Evolutionary conservation across 2,329 filamentous ascomycete genomes (phyloP).

Genomic region (Periconia sp.): DNA sequence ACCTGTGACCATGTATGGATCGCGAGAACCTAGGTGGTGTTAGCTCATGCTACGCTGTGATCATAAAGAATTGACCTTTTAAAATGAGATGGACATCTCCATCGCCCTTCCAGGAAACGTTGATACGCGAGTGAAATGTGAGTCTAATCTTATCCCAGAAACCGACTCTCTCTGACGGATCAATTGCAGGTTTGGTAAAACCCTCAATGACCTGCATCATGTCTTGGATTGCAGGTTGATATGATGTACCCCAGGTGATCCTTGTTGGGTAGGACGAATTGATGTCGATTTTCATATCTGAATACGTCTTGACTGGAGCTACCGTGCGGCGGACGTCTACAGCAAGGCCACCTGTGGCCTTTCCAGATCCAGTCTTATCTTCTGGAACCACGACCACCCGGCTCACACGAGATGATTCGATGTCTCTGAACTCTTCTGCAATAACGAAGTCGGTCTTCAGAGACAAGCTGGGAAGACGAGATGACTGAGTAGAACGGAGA

Average conservation of each 20-base stretch:
- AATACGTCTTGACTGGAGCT: slow-evolving; percentile 94
- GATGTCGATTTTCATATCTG: slow-evolving; percentile 88
- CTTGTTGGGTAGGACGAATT: slow-evolving; percentile 91
- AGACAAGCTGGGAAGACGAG: slow-evolving; percentile 79
- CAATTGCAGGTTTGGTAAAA: slow-evolving; percentile 93
- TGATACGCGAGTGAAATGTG: slow-evolving; percentile 89
- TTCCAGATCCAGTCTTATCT: slow-evolving; percentile 59
- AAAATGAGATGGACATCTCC: slow-evolving; percentile 93
- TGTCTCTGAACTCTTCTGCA: slow-evolving; percentile 86
- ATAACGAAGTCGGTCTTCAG: slow-evolving; percentile 92
- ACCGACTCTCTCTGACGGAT: slow-evolving; percentile 89
- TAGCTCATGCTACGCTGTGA: slow-evolving; percentile 16
- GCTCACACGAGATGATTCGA: slow-evolving; percentile 79
- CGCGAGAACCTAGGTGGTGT: slow-evolving; percentile 66
- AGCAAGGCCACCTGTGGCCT: slow-evolving; percentile 71
- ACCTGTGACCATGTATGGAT: slow-evolving; percentile 92
- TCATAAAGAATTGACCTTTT: slow-evolving; percentile 72
- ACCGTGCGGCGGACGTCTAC: slow-evolving; percentile 91
- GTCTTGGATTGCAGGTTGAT: slow-evolving; percentile 96
- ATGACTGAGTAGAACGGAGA: slow-evolving; percentile 78
- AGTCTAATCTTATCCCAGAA: slow-evolving; percentile 99
- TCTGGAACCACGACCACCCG: slow-evolving; percentile 84
- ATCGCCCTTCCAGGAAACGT: slow-evolving; percentile 90
- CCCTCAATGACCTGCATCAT: slow-evolving; percentile 99
- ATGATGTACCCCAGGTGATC: slow-evolving; percentile 96